Evolutionary conservation across 768 basidiomycete species (phyloP).

Genomic region (Hypholoma fasciculare): DNA sequence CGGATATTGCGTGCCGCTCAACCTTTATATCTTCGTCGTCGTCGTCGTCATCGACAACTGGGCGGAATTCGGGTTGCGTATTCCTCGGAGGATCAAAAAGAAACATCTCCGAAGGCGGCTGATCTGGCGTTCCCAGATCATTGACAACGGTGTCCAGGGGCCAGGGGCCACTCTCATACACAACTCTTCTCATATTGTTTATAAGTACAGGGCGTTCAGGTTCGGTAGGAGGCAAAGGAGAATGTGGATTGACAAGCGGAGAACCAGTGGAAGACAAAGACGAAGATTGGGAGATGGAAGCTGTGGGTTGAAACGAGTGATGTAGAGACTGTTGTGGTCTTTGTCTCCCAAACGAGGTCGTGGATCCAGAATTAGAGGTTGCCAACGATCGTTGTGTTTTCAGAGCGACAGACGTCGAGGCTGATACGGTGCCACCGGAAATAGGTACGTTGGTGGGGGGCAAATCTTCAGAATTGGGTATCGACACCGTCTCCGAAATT

Average conservation of each 20-base stretch:
- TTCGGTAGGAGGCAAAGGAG: conserved; percentile 10
- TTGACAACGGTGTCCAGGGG: conserved; percentile 10
- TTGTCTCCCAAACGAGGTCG: conserved; percentile 4
- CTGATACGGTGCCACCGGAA: conserved; percentile 5
- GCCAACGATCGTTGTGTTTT: conserved; percentile 12
- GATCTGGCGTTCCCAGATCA: conserved; percentile 22
- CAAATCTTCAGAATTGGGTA: conserved; percentile 13
- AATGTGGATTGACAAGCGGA: conserved; percentile 22
- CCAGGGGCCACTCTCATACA: neutral
- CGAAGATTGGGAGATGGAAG: conserved; percentile 1
- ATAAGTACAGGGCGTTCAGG: neutral
- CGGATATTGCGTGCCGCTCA: neutral
- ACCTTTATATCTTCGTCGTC: conserved; percentile 12
- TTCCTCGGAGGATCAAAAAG: conserved; percentile 9
- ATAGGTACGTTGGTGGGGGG: neutral
- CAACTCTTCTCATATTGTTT: neutral
- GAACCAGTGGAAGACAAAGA: conserved; percentile 9
- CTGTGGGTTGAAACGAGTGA: neutral
- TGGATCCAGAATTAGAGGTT: conserved; percentile 8
- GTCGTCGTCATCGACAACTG: conserved; percentile 16
- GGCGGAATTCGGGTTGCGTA: conserved; percentile 8
- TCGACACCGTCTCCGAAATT: conserved; percentile 20
- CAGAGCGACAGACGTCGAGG: conserved; percentile 10
- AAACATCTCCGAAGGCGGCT: conserved; percentile 17
- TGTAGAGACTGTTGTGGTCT: neutral